Evolutionary conservation across 148 eudicot species (phyloP), one percentile per base, ranked within the genome.

Genomic region (Spergularia bocconei): DNA sequence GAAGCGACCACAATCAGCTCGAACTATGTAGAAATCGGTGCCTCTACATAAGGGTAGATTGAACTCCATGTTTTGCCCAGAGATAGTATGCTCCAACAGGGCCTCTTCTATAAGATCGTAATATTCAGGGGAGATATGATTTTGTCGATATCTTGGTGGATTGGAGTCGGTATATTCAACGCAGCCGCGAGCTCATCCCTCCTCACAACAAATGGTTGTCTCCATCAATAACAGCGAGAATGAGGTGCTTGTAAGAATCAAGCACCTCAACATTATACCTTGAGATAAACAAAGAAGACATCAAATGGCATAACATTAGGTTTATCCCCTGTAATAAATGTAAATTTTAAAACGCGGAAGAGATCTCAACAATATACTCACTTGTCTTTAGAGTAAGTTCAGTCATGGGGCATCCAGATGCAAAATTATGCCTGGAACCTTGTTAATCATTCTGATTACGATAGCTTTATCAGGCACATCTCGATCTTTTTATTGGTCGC

Each of bases 121-220:
- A 47, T 82, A 33, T 55, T 82, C 85, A 13, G 87, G 87, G 4
- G 41, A 50, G 17, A 82, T 68, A 61, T 62, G 39, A 80, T 80
- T 78, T 67, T 64, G 54, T 82, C 82, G 3, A 85, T 72, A 61
- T 82, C 78, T 41, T 71, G 23, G 75, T 82, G 57, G 59, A 85
- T 48, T 4, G 81, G 83, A 41, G 77, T 77, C 2, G 79, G 79
- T 36, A 82, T 70, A 48, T 62, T 71, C 83, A 85, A 74, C 11
- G 77, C 85, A 62, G 83, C 85, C 23, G 79, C 79, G 20, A 79
- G 75, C 82, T 85, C 87, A 55, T 85, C 85, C 41, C 85, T 82
- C 56, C 85, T 76, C 78, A 85, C 74, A 85, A 85, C 51, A 79
- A 70, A 69, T 73, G 80, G 53, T 75, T 79, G 75, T 85, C 87